phyloP scores from a whole-genome alignment of 176 grass and related monocot species.

The Carex parvula region DNA sequence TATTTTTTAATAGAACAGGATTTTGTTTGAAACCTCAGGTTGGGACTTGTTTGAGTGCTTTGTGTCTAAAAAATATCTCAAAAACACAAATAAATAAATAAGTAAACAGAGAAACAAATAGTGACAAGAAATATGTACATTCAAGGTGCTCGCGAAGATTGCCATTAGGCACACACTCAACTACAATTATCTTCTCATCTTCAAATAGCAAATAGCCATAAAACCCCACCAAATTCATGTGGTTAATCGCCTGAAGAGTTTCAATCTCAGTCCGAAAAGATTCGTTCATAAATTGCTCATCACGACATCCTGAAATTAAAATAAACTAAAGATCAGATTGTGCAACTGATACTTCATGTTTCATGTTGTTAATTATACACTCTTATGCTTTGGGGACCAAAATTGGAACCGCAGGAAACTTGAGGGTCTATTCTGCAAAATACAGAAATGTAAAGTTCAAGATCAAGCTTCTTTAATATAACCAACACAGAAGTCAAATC shows the following conservation, averaged over 20 bases:
- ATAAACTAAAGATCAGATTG: neutral
- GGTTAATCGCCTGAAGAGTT: conserved; percentile 70
- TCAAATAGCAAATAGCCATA: conserved; percentile 72
- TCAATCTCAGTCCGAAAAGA: conserved; percentile 74
- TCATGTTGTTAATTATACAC: neutral
- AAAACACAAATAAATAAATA: neutral
- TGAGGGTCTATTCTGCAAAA: neutral
- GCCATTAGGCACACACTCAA: conserved; percentile 75
- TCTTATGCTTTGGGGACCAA: neutral
- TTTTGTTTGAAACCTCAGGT: neutral
- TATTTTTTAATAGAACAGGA: neutral
- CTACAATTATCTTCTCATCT: conserved; percentile 82
- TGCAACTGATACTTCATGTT: neutral
- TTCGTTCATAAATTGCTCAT: conserved; percentile 46
- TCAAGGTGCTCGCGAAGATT: conserved; percentile 91
- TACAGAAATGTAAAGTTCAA: neutral
- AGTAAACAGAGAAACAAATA: neutral
- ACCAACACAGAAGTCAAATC: neutral
- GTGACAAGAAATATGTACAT: conserved; percentile 37
- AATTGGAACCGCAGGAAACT: neutral
- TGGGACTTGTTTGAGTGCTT: neutral
- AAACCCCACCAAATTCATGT: conserved; percentile 86
- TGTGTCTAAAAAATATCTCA: neutral
- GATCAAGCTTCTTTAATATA: neutral
- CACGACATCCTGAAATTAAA: conserved; percentile 47